Percentiles rank a stretch among this genome's conserved stretches.
These are phyloP conservation scores for Candolleomyces aberdarensis DNA, from an alignment of 768 basidiomycete genomes.

Conservation along the genomic window DNA sequence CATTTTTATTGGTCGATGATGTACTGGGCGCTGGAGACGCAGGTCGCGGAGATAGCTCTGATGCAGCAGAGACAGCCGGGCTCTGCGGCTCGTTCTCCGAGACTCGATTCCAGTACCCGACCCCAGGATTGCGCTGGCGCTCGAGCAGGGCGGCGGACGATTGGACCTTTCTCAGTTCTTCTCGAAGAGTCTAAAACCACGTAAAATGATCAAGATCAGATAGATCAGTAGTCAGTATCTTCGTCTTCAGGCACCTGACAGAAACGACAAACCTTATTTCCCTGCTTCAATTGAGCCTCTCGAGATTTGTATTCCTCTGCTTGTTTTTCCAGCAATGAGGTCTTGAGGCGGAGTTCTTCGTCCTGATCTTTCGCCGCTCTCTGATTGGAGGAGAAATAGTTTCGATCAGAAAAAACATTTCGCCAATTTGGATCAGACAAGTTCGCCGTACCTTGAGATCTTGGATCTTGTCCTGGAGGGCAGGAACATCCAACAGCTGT, in stretches of 20 bases:
- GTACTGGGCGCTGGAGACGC: constrained; percentile 34
- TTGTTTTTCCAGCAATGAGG: constrained; percentile 56
- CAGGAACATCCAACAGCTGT: constrained; percentile 54
- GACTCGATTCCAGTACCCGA: constrained; percentile 76
- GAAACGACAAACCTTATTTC: constrained; percentile 64
- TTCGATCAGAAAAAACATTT: no score
- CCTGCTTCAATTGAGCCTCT: constrained; percentile 65
- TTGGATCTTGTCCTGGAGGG: constrained; percentile 43
- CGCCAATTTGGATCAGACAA: background rate
- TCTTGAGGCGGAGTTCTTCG: constrained; percentile 46
- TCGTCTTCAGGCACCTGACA: background rate
- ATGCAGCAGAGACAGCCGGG: constrained; percentile 34
- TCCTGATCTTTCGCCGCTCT: constrained; percentile 34
- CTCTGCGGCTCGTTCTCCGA: constrained; percentile 35
- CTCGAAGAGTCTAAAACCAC: constrained; percentile 69
- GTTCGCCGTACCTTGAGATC: constrained; percentile 61
- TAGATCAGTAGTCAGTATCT: background rate
- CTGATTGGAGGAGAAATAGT: constrained; percentile 14
- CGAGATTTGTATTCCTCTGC: constrained; percentile 71
- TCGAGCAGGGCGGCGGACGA: constrained; percentile 88
- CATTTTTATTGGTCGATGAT: constrained; percentile 39
- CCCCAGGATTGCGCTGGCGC: constrained; percentile 87
- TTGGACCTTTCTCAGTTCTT: constrained; percentile 94
- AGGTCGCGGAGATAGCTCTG: constrained; percentile 25
- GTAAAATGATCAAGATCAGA: constrained; percentile 3